A percentile compares a stretch with the other conserved stretches of the same genome.
Conservation (phyloP, 805 yeast species). For the Nakazawaea molendinolei region DNA sequence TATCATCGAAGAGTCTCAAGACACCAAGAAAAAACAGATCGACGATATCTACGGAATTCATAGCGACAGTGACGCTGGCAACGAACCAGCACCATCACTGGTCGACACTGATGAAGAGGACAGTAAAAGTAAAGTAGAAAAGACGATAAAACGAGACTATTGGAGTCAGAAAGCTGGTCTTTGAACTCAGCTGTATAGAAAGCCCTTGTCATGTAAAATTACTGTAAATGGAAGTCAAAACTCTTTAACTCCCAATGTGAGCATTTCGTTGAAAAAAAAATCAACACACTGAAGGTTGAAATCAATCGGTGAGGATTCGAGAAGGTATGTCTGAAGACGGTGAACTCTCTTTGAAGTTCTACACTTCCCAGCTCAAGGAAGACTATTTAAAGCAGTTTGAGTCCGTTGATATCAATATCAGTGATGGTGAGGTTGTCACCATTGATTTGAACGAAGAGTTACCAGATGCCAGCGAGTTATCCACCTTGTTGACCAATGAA, state of each 20-base stretch:
- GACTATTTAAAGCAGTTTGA: constrained; percentile 23
- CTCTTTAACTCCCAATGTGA: not conserved
- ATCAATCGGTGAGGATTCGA: not conserved
- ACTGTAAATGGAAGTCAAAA: constrained; percentile 1
- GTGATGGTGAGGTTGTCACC: constrained; percentile 81
- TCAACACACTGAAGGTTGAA: not conserved
- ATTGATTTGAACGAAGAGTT: constrained; percentile 79
- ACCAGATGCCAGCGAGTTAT: constrained; percentile 81
- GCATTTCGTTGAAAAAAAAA: not conserved
- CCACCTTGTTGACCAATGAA: constrained; percentile 74
- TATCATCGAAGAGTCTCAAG: constrained; percentile 10
- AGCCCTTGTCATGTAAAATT: not conserved
- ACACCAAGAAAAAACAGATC: constrained; percentile 5
- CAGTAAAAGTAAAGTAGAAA: constrained; percentile 1
- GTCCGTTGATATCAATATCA: constrained; percentile 62
- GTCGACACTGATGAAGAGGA: not conserved
- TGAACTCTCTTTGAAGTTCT: constrained; percentile 6
- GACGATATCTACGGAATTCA: constrained; percentile 7
- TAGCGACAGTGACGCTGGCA: constrained; percentile 3
- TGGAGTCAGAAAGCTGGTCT: constrained; percentile 12
- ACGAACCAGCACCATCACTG: too few species aligned
- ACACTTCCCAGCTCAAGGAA: constrained; percentile 3
- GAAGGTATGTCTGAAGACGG: not conserved
- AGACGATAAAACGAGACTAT: constrained; percentile 7
- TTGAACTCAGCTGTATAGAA: not conserved